These are phyloP conservation scores for Houttuynia cordata DNA, from an alignment of 164 flowering plant species.

Conservation along the genomic window DNA sequence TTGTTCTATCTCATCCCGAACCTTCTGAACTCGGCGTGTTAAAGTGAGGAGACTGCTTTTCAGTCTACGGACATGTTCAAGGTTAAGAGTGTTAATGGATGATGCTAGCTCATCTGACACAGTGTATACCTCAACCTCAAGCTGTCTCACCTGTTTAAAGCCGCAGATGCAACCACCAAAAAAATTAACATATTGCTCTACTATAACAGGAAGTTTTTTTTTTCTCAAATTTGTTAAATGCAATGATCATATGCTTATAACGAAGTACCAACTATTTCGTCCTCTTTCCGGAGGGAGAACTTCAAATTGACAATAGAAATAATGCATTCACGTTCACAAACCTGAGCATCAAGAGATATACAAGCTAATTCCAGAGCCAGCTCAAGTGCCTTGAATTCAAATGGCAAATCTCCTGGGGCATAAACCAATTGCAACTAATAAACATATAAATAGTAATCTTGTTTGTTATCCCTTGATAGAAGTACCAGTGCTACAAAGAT, in stretches of 20 bases:
- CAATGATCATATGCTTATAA: background rate
- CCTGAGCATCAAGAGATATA: slow-evolving; percentile 89
- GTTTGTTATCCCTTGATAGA: background rate
- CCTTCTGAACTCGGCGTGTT: slow-evolving; percentile 96
- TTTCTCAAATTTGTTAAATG: background rate
- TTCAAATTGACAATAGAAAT: no score
- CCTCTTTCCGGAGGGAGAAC: no score
- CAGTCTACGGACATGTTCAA: slow-evolving; percentile 83
- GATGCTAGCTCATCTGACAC: slow-evolving; percentile 81
- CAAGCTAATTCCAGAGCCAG: slow-evolving; percentile 89
- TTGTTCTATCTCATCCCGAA: slow-evolving; percentile 92
- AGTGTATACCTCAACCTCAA: slow-evolving; percentile 81
- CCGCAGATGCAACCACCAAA: background rate
- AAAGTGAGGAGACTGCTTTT: slow-evolving; percentile 88
- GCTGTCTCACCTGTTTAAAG: slow-evolving; percentile 50
- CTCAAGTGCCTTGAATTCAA: slow-evolving; percentile 92
- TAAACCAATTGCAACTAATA: slow-evolving; percentile 17
- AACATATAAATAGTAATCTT: slow-evolving; percentile 8
- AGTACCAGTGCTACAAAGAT: background rate
- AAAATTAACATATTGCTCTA: no score
- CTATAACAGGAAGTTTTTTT: no score
- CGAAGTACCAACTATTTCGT: no score
- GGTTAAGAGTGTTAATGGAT: slow-evolving; percentile 75
- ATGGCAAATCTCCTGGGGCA: slow-evolving; percentile 84
- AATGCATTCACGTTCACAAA: slow-evolving; percentile 11